Conservation (phyloP, 2,329 filamentous ascomycete genomes). For the Aspergillus costaricaensis region DNA sequence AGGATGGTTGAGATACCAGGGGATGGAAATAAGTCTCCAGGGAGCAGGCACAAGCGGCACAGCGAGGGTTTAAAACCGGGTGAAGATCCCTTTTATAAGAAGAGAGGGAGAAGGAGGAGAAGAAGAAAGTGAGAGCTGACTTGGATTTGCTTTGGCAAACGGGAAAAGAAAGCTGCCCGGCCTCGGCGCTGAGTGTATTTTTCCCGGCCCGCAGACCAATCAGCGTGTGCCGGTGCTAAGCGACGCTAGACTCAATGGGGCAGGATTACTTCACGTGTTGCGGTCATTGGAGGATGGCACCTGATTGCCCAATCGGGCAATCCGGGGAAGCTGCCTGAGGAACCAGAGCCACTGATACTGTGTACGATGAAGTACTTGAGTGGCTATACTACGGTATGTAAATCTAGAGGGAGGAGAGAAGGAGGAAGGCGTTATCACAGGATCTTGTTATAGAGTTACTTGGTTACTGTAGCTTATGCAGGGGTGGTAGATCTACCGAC, state of each 20-base stretch:
- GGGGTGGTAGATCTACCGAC: neutral
- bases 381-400: too few species aligned
- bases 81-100: conserved; percentile 9
- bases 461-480: too few species aligned
- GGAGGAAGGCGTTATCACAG: neutral
- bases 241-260: conserved; percentile 13
- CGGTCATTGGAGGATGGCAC: conserved; percentile 18
- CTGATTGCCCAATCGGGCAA: neutral
- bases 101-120: conserved; percentile 10
- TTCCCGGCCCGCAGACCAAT: conserved; percentile 17
- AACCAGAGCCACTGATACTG: too few species aligned
- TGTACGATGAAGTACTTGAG: too few species aligned
- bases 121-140: conserved; percentile 8
- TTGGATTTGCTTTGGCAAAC: neutral
- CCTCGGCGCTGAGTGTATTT: conserved; percentile 6
- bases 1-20: neutral
- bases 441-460: too few species aligned
- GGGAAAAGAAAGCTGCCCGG: neutral
- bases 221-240: conserved; percentile 20
- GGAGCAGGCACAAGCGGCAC: neutral
- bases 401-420: too few species aligned
- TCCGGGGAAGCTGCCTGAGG: neutral
- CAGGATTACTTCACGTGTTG: conserved; percentile 21
- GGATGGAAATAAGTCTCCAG: neutral
- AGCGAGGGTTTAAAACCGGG: neutral